Evolutionary conservation across 768 basidiomycete species (phyloP).

Genomic region (Albatrellus ellisii): DNA sequence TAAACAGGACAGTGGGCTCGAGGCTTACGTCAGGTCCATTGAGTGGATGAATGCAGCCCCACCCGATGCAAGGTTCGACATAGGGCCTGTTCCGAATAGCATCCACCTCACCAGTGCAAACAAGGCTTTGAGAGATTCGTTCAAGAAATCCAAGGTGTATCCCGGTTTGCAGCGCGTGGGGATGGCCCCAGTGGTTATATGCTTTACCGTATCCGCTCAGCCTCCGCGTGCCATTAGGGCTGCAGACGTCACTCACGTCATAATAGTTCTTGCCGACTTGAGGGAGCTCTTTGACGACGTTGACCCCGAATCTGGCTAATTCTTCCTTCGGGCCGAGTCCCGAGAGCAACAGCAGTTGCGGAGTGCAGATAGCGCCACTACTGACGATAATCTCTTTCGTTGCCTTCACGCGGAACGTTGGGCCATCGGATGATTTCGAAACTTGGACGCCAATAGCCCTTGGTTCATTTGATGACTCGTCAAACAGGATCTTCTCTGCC

Average conservation of each 20-base stretch:
- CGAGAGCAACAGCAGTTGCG: conserved; percentile 27
- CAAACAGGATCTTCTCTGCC: conserved; percentile 9
- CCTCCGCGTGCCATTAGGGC: not conserved
- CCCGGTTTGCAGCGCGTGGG: conserved; percentile 1
- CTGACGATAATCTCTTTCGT: conserved; percentile 12
- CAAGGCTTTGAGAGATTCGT: conserved; percentile 1
- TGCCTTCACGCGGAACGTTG: conserved; percentile 6
- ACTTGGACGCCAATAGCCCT: conserved; percentile 5
- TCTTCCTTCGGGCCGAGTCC: conserved; percentile 25
- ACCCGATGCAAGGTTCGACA: not conserved
- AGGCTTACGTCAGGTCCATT: not conserved
- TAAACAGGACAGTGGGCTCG: not conserved
- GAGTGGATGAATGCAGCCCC: conserved; percentile 5
- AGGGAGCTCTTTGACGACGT: not conserved
- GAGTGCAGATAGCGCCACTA: conserved; percentile 14
- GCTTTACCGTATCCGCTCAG: not conserved
- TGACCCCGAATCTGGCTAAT: conserved; percentile 19
- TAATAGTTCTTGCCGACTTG: conserved; percentile 3
- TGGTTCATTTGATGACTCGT: not conserved
- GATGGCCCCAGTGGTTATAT: conserved; percentile 1
- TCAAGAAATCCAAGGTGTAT: conserved; percentile 3
- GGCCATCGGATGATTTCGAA: not conserved
- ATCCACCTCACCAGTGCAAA: conserved; percentile 1
- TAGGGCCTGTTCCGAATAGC: conserved; percentile 1
- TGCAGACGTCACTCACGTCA: not conserved